A percentile compares a stretch with the other conserved stretches of the same genome.
Evolutionary conservation across 202 grass and related monocot species (phyloP).

Genomic region (Tripidium arundinaceum): DNA sequence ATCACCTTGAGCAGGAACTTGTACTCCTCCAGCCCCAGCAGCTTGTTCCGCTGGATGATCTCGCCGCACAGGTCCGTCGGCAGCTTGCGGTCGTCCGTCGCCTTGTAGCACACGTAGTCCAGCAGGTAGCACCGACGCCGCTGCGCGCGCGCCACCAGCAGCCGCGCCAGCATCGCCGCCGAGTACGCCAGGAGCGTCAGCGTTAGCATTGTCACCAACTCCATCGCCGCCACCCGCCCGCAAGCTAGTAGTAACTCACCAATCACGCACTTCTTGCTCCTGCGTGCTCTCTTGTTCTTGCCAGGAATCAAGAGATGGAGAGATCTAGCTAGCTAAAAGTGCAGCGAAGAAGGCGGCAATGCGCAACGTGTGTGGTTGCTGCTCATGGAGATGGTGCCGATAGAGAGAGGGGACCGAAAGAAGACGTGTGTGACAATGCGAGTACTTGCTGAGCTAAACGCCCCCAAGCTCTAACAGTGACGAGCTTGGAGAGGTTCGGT

Average conservation of each 20-base stretch:
- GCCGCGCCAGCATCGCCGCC: slow-evolving; percentile 24
- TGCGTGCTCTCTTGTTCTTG: background rate
- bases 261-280: background rate
- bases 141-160: slow-evolving; percentile 27
- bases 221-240: slow-evolving; percentile 18
- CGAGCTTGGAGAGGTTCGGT: background rate
- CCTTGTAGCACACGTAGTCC: slow-evolving; percentile 92
- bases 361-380: background rate
- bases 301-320: background rate
- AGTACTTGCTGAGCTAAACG: background rate
- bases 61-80: slow-evolving; percentile 83
- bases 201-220: slow-evolving; percentile 41
- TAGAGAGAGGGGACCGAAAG: background rate
- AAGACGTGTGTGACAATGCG: background rate
- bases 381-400: slow-evolving; percentile 29
- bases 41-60: slow-evolving; percentile 77
- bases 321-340: background rate
- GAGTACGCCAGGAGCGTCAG: slow-evolving; percentile 47
- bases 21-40: slow-evolving; percentile 77
- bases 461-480: background rate
- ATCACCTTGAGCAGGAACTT: slow-evolving; percentile 98
- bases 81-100: slow-evolving; percentile 81
- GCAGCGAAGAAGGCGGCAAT: slow-evolving; percentile 16
- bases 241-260: too few relatives aligned
- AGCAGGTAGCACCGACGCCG: slow-evolving; percentile 67